A percentile compares a stretch with the other conserved stretches of the same genome.
Evolutionary conservation across 208 protist genomes (phyloP).

Genomic region (Endotrypanum monterogeii): DNA sequence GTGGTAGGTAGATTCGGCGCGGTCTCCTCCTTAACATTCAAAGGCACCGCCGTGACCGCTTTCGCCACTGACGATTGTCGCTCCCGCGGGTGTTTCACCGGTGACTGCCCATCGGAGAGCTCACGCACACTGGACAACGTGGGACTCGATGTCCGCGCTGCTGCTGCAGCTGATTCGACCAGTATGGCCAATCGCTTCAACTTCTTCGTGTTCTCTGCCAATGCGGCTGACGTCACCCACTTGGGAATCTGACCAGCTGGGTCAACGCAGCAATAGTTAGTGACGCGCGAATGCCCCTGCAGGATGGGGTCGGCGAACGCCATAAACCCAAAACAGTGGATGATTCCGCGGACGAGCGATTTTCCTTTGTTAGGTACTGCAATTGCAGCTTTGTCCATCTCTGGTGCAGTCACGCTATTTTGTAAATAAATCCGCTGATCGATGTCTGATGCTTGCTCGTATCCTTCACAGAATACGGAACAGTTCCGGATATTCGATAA

Average conservation of each 20-base stretch:
- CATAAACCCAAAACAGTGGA: slow-evolving; percentile 51
- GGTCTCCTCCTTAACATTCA: neutral
- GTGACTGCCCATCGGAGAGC: neutral
- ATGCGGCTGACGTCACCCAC: slow-evolving; percentile 38
- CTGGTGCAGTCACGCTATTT: slow-evolving; percentile 21
- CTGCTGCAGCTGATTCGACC: neutral
- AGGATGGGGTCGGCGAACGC: slow-evolving; percentile 5
- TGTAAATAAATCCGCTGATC: slow-evolving; percentile 28
- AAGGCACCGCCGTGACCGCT: neutral
- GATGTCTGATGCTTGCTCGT: neutral
- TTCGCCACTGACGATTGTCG: neutral
- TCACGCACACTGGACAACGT: neutral
- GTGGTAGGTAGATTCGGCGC: neutral
- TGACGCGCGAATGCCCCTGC: slow-evolving; percentile 13
- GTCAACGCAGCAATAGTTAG: slow-evolving; percentile 52
- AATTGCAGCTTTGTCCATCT: neutral
- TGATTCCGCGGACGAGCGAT: slow-evolving; percentile 31
- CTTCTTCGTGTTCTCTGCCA: slow-evolving; percentile 37
- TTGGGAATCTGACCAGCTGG: slow-evolving; percentile 47
- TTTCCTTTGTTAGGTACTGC: neutral
- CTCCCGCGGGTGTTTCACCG: neutral
- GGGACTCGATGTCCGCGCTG: neutral
- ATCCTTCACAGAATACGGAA: neutral
- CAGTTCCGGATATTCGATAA: no score
- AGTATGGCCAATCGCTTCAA: slow-evolving; percentile 25